Evolutionary conservation across 2,329 filamentous ascomycete species (phyloP), one percentile per base, ranked within the genome.

Genomic region (Helicocarpus griseus): DNA sequence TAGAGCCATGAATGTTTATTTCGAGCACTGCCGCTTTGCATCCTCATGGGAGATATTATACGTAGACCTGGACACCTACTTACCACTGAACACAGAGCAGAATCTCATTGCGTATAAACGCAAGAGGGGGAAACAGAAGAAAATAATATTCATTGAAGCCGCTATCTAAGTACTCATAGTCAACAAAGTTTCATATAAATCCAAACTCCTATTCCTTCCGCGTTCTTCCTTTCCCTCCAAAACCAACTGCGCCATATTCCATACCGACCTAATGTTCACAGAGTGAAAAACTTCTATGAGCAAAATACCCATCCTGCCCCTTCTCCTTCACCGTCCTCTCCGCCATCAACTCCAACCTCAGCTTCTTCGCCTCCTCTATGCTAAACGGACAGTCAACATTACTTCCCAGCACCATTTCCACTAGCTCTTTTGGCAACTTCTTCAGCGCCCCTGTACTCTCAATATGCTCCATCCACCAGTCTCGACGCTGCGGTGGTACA

Each of bases 401-500:
- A 21, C n/a, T 39, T n/a, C 31, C 39, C 3, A 50, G 21, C 13
- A 50, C 29, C 49, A 36, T 36, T 2, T 49, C 29, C 38, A 38
- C 28, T 28, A 53, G 46, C 33, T 50, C 47, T 39, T 31, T 48
- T 9, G 50, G 50, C 29, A 51, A 33, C 5, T 24, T 38, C 21
- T 41, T 48, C 22, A 51, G n/a, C 24, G 33, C 29, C 33, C 31
- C 38, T 9, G 33, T 46, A 6, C 17, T n/a, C 36, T 49, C 45
- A 5, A 40, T 11, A 33, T 47, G 44, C 29, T 47, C 48, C 26
- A 19, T 24, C 48, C 48, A 53, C 51, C 51, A 53, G 11, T 50
- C 51, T 5, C 48, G 48, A 5, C 35, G 48, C 48, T 53, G 51
- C 17, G 51, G 48, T 5, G 49, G 49, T 13, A 51, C 31, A 24